A percentile compares a stretch with the other conserved stretches of the same genome.
phyloP scores from a whole-genome alignment of 2,329 filamentous ascomycete genomes.

The Endoconidiophora laricicola region DNA sequence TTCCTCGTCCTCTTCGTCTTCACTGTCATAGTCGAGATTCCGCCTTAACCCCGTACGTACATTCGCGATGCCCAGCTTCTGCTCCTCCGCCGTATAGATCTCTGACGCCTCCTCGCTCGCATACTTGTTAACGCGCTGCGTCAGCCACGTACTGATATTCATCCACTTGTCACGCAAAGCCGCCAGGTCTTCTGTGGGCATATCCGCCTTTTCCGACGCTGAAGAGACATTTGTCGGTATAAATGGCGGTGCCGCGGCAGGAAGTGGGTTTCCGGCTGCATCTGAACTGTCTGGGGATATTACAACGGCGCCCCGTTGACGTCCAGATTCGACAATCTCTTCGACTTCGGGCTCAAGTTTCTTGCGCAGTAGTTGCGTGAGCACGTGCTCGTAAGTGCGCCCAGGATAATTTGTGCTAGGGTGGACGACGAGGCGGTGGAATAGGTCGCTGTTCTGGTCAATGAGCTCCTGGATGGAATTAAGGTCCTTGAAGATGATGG shows the following conservation, averaged over 20 bases:
- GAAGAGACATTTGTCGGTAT: slow-evolving; percentile 13
- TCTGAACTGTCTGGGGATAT: slow-evolving; percentile 14
- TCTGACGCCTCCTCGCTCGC: slow-evolving; percentile 33
- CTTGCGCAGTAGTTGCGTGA: slow-evolving; percentile 60
- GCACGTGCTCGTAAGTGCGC: slow-evolving; percentile 46
- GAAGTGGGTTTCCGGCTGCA: slow-evolving; percentile 14
- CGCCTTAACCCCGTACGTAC: slow-evolving; percentile 55
- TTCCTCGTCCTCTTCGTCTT: slow-evolving; percentile 43
- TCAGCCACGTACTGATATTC: slow-evolving; percentile 26
- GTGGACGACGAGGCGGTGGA: slow-evolving; percentile 55
- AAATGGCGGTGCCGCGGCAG: slow-evolving; percentile 12
- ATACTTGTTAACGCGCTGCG: slow-evolving; percentile 25
- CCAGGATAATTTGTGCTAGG: slow-evolving; percentile 62
- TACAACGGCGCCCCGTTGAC: slow-evolving; percentile 16
- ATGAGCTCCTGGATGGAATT: slow-evolving; percentile 48
- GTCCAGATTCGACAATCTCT: slow-evolving; percentile 50
- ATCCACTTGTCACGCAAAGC: slow-evolving; percentile 41
- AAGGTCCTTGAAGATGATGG: slow-evolving; percentile 56
- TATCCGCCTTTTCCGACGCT: slow-evolving; percentile 13
- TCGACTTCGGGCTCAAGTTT: slow-evolving; percentile 68
- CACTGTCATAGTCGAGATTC: slow-evolving; percentile 32
- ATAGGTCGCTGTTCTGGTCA: slow-evolving; percentile 46
- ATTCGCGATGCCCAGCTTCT: slow-evolving; percentile 45
- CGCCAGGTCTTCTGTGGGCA: slow-evolving; percentile 26
- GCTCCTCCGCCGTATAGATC: slow-evolving; percentile 56